A percentile compares a stretch with the other conserved stretches of the same genome.
Conservation (phyloP, 2,329 filamentous ascomycete genomes). For the Diplocarpon mali region DNA sequence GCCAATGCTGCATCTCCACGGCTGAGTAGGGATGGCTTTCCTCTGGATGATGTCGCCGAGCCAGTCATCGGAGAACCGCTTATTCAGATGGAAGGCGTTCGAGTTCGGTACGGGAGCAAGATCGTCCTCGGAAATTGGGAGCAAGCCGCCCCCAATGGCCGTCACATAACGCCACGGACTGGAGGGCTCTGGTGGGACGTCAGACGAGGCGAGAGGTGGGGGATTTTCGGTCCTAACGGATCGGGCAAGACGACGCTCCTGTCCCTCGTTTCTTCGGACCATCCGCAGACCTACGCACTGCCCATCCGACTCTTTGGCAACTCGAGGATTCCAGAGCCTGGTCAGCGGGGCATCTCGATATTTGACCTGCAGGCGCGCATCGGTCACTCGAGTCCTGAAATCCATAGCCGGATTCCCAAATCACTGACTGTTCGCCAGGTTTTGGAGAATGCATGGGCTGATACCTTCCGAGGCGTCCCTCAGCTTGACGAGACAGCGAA, state of each 20-base stretch:
- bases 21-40: constrained; percentile 22
- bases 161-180: constrained; percentile 24
- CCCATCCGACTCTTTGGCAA: constrained; percentile 80
- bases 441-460: constrained; percentile 80
- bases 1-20: neutral
- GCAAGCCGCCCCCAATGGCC: constrained; percentile 39
- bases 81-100: constrained; percentile 79
- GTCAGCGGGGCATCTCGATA: constrained; percentile 64
- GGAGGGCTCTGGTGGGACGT: constrained; percentile 75
- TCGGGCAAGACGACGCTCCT: constrained; percentile 94
- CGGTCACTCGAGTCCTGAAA: constrained; percentile 87
- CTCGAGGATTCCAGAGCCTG: constrained; percentile 62
- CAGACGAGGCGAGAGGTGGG: constrained; percentile 75
- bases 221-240: constrained; percentile 85
- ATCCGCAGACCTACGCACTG: constrained; percentile 85
- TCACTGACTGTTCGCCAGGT: constrained; percentile 61
- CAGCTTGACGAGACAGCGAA: constrained; percentile 46
- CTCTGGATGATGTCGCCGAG: constrained; percentile 10
- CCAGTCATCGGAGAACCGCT: constrained; percentile 50
- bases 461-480: constrained; percentile 69
- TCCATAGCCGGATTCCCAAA: constrained; percentile 85
- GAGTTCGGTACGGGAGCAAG: constrained; percentile 69
- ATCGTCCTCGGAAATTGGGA: constrained; percentile 73
- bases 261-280: constrained; percentile 86
- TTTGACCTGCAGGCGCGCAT: constrained; percentile 88